Evolutionary conservation across 2,329 filamentous ascomycete species (phyloP).

Genomic region (Onygena corvina): DNA sequence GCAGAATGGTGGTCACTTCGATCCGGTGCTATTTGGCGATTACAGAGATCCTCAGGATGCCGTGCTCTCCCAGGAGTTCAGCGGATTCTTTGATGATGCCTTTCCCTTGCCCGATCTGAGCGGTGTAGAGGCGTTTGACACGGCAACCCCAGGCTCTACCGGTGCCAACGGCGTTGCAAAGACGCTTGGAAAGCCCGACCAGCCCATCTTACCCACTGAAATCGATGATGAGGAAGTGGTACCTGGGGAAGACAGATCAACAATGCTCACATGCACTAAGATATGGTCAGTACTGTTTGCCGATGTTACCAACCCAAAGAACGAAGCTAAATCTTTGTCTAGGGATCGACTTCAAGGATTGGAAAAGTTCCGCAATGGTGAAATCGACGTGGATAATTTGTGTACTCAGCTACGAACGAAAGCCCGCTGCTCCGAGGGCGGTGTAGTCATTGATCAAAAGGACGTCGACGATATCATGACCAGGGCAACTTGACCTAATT

Average conservation of each 20-base stretch:
- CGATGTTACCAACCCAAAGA: not conserved
- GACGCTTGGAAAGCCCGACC: constrained; percentile 47
- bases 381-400: constrained; percentile 84
- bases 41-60: constrained; percentile 86
- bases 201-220: constrained; percentile 60
- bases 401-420: constrained; percentile 91
- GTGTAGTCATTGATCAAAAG: constrained; percentile 75
- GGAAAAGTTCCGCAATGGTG: constrained; percentile 75
- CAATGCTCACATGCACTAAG: constrained; percentile 72
- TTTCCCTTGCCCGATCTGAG: constrained; percentile 65
- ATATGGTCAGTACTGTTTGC: constrained; percentile 60
- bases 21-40: constrained; percentile 80
- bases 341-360: constrained; percentile 87
- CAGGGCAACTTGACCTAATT: constrained; percentile 26
- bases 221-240: constrained; percentile 61
- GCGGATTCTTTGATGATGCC: constrained; percentile 62
- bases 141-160: constrained; percentile 20
- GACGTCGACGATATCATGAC: constrained; percentile 73
- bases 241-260: constrained; percentile 46
- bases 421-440: constrained; percentile 80
- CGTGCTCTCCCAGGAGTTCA: constrained; percentile 59
- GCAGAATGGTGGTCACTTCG: constrained; percentile 76
- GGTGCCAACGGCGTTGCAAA: constrained; percentile 18
- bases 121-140: constrained; percentile 54
- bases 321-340: constrained; percentile 11